A percentile compares a stretch with the other conserved stretches of the same genome.
phyloP scores from a whole-genome alignment of 2,329 filamentous ascomycete species.

The Colletotrichum aenigma region DNA sequence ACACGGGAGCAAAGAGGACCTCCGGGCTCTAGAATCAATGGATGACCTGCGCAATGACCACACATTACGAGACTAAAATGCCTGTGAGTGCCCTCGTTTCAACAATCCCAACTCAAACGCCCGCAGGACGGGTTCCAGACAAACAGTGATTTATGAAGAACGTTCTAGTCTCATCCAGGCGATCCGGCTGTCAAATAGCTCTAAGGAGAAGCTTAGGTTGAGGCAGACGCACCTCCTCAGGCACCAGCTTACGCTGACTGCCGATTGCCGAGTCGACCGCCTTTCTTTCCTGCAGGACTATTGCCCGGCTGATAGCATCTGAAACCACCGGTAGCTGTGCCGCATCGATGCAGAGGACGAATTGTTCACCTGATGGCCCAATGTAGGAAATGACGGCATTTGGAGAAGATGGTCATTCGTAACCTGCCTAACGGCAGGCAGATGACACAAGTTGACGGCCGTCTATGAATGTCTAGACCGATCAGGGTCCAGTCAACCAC shows the following conservation, averaged over 20 bases:
- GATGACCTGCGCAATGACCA: constrained; percentile 14
- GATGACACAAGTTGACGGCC: not conserved
- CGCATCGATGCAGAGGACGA: not conserved
- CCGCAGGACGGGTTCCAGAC: not conserved
- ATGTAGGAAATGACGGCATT: not conserved
- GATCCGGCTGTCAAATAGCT: not conserved
- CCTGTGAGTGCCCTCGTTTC: not conserved
- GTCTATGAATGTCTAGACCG: not conserved
- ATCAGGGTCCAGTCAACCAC: not conserved
- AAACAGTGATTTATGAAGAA: not conserved
- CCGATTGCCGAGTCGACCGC: not conserved
- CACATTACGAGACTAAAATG: not conserved
- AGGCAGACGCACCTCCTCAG: not conserved
- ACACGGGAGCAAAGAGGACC: constrained; percentile 1
- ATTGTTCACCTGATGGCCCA: not conserved
- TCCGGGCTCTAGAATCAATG: constrained; percentile 21
- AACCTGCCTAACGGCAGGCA: not conserved
- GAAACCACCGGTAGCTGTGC: not conserved
- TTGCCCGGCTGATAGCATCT: not conserved
- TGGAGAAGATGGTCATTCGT: not conserved
- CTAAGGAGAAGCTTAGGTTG: too few relatives aligned
- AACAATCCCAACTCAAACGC: not conserved
- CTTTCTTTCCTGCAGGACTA: not conserved
- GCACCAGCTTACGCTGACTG: not conserved
- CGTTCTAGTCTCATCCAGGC: not conserved